Conservation (phyloP, 345 rosid species). For the Gossypium mustelinum region DNA sequence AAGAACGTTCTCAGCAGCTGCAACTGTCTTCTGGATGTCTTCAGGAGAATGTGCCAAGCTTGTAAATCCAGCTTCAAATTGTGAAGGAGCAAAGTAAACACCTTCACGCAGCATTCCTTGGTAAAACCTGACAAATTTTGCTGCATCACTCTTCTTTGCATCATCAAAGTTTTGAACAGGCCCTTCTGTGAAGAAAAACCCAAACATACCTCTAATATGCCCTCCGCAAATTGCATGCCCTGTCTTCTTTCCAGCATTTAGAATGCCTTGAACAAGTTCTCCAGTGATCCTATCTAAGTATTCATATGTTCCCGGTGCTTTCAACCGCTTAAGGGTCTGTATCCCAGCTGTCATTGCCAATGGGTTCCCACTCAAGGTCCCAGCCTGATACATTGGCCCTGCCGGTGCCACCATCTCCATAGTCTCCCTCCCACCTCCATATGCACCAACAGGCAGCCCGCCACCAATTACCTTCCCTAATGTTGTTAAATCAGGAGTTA, state of each 20-base stretch:
- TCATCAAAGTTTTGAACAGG: conserved; percentile 74
- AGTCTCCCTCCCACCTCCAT: conserved; percentile 86
- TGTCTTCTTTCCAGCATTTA: conserved; percentile 73
- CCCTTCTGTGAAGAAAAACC: conserved; percentile 90
- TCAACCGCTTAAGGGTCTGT: conserved; percentile 66
- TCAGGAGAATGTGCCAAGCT: conserved; percentile 78
- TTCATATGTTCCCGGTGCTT: conserved; percentile 71
- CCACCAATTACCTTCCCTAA: conserved; percentile 92
- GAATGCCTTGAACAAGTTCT: conserved; percentile 59
- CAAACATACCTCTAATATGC: conserved; percentile 79
- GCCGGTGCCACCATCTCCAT: conserved; percentile 99
- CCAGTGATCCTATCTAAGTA: conserved; percentile 67
- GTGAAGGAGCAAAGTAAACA: conserved; percentile 91
- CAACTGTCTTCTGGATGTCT: conserved; percentile 69
- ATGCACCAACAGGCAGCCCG: conserved; percentile 94
- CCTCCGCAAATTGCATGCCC: conserved; percentile 93
- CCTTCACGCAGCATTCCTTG: conserved; percentile 91
- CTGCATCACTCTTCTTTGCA: conserved; percentile 76
- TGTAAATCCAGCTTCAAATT: conserved; percentile 92
- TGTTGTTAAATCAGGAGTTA: conserved; percentile 78
- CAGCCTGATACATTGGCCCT: conserved; percentile 97
- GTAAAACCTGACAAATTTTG: conserved; percentile 72
- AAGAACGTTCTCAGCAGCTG: conserved; percentile 75
- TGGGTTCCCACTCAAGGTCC: conserved; percentile 94
- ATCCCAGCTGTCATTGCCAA: conserved; percentile 95